These are phyloP conservation scores for Cenchrus fungigraminus DNA, from an alignment of 176 grass and related monocot genomes.

Conservation along the genomic window DNA sequence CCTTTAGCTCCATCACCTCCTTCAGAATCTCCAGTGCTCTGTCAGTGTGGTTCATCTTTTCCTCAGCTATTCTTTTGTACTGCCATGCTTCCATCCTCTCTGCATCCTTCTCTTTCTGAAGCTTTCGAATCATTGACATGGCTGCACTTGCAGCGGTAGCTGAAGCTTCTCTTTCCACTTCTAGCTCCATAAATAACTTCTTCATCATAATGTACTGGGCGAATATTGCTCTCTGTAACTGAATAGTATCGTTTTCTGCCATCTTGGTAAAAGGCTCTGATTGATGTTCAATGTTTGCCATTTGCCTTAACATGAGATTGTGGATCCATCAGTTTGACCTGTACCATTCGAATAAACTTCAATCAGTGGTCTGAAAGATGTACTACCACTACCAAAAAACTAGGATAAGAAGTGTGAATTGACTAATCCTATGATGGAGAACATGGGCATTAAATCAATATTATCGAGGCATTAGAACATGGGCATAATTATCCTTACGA, in stretches of 20 bases:
- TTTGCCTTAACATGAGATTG: conserved; percentile 24
- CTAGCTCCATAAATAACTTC: conserved; percentile 77
- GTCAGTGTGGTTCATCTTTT: conserved; percentile 75
- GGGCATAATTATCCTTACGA: background rate
- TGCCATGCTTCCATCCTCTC: conserved; percentile 96
- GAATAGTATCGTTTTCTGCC: conserved; percentile 59
- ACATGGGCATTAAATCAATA: background rate
- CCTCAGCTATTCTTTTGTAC: conserved; percentile 88
- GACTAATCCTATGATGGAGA: background rate
- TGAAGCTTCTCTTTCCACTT: conserved; percentile 93
- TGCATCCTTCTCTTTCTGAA: conserved; percentile 86
- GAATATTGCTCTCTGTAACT: conserved; percentile 71
- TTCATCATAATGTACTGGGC: conserved; percentile 91
- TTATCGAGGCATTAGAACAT: background rate
- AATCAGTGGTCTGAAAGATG: conserved; percentile 22
- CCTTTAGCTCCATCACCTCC: conserved; percentile 78
- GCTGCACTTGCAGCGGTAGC: conserved; percentile 74
- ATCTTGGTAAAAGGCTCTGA: conserved; percentile 40
- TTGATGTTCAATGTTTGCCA: conserved; percentile 32
- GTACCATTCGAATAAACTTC: conserved; percentile 1
- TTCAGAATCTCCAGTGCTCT: conserved; percentile 59
- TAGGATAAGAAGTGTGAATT: background rate
- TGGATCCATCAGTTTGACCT: conserved; percentile 32
- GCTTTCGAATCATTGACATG: conserved; percentile 73
- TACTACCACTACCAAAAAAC: background rate